Evolutionary conservation across 441 rosid species (phyloP), one percentile per base, ranked within the genome.

Genomic region (Populus hybrid): DNA sequence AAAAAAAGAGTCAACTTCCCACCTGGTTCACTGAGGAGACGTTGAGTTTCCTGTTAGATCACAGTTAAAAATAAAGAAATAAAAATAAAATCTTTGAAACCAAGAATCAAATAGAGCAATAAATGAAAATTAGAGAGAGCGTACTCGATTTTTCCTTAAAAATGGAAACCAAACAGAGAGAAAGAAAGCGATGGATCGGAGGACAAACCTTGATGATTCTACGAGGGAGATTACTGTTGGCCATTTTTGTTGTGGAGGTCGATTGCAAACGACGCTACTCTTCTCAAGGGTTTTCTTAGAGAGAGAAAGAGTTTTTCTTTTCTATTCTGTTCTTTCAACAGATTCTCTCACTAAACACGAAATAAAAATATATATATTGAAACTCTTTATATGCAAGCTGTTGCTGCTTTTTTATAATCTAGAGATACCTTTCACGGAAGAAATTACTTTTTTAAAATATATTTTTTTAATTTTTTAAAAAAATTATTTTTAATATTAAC

Each of bases 1-100:
- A 35, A 46, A 11, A 9, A 14, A n/a, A 38, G 36, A 46, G 77
- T 23, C 23, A 72, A 76, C 73, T 46, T 72, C 59, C 80, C 59
- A 94, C 99, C 99, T 50, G 99, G 99, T 80, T 95, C 99, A 74
- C 99, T 95, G 73, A 95, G 97, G 8, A 95, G 97, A 78, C 99
- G 97, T 79, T 94, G 98, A 71, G 99, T 95, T 90, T 95, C 99
- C 99, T 95, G 85, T 57, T 57, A 77, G 82, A 85, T 77, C 77
- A 81, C 74, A 76, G 75, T 21, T 53, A 72, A 14, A 26, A 64
- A 36, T 1, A 46, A 16, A 77, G 5, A 61, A 8, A 61, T 3
- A 76, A 36, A 24, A 26, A 23, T 38, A 26, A 42, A 59, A 63
- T 42, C 68, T 34, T 4, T 23, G 10, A 10, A 10, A n/a, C 5